Evolutionary conservation across 164 flowering plant species (phyloP).

Genomic region (Vitis amurensis): DNA sequence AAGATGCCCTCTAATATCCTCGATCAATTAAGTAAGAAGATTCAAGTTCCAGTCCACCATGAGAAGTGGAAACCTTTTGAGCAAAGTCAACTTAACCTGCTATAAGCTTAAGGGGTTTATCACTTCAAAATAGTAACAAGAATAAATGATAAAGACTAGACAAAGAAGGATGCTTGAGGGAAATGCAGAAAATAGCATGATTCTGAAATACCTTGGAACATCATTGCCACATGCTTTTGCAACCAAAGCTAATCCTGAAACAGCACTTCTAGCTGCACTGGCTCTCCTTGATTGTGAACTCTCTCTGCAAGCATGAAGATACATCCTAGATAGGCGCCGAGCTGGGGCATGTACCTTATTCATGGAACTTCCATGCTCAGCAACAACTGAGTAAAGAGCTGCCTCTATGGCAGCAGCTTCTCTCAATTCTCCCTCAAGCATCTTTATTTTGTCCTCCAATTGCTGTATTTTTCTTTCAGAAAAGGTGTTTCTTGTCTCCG

Average conservation of each 20-base stretch:
- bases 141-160: neutral
- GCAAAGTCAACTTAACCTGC: conserved; percentile 1
- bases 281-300: conserved; percentile 48
- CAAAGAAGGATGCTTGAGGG: too few species aligned
- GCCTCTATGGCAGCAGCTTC: conserved; percentile 91
- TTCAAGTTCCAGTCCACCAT: neutral
- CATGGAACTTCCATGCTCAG: conserved; percentile 77
- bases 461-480: conserved; percentile 44
- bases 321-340: conserved; percentile 85
- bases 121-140: neutral
- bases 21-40: neutral
- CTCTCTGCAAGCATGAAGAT: conserved; percentile 65
- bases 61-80: neutral
- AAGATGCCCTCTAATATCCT: too few species aligned
- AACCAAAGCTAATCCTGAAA: conserved; percentile 84
- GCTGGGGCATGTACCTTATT: conserved; percentile 96
- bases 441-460: conserved; percentile 56
- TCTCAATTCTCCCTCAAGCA: conserved; percentile 77
- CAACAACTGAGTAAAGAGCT: conserved; percentile 55
- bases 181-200: neutral
- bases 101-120: neutral
- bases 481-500: conserved; percentile 28
- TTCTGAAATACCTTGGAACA: conserved; percentile 72
- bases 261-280: conserved; percentile 71
- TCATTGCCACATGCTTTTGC: conserved; percentile 98